phyloP scores from a whole-genome alignment of 1,284 basidiomycete genomes.

The Cryptococcus sp. region DNA sequence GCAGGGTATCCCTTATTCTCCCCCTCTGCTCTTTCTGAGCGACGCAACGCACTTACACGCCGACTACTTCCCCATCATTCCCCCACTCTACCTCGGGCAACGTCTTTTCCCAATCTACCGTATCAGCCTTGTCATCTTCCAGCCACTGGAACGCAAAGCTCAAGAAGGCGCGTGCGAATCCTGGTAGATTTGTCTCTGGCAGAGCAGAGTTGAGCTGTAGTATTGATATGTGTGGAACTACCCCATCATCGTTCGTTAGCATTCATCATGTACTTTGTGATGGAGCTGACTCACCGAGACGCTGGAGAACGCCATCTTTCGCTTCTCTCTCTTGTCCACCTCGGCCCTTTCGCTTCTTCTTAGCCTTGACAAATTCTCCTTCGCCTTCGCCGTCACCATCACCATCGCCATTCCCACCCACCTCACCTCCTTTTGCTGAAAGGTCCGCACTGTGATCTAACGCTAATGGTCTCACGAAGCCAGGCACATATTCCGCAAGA shows the following conservation, averaged over 20 bases:
- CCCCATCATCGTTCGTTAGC: neutral
- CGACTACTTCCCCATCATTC: slow-evolving; percentile 42
- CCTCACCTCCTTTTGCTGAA: too few species aligned
- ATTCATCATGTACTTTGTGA: neutral
- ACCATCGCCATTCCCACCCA: neutral
- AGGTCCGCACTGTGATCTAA: too few species aligned
- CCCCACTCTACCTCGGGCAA: slow-evolving; percentile 43
- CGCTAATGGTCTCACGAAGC: slow-evolving; percentile 16
- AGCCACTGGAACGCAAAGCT: slow-evolving; percentile 45
- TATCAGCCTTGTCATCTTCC: slow-evolving; percentile 16
- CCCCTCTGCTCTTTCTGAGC: neutral
- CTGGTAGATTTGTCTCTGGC: slow-evolving; percentile 47
- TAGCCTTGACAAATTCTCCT: slow-evolving; percentile 43
- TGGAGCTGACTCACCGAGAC: slow-evolving; percentile 34
- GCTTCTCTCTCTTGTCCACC: slow-evolving; percentile 5
- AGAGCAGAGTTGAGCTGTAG: slow-evolving; percentile 26
- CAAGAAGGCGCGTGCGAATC: slow-evolving; percentile 49
- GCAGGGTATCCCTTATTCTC: slow-evolving; percentile 4
- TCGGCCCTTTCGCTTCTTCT: slow-evolving; percentile 45
- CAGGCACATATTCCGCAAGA: slow-evolving; percentile 42
- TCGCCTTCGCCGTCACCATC: slow-evolving; percentile 1
- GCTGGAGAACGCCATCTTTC: slow-evolving; percentile 39
- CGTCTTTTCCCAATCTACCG: slow-evolving; percentile 42
- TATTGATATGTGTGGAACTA: slow-evolving; percentile 39
- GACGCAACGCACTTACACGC: neutral